These are phyloP conservation scores for Alopecurus myosuroides DNA, from an alignment of 176 grass and related monocot genomes.

Conservation along the genomic window DNA sequence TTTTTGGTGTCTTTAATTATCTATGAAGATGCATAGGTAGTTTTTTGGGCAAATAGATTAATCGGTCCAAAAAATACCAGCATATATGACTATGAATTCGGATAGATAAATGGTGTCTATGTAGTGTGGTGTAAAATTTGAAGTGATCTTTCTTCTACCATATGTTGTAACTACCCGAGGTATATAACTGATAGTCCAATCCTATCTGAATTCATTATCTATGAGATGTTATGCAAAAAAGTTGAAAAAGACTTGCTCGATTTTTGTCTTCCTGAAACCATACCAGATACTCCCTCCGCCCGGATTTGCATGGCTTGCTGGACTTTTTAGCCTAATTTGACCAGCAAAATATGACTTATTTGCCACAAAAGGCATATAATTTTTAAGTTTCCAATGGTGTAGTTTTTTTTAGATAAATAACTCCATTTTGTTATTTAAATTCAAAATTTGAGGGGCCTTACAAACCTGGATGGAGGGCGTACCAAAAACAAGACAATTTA, in stretches of 20 bases:
- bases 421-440: neutral
- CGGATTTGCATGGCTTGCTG: neutral
- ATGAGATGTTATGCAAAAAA: constrained; percentile 4
- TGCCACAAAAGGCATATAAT: neutral
- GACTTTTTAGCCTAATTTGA: neutral
- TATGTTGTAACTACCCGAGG: neutral
- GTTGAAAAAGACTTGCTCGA: neutral
- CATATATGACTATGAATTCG: neutral
- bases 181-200: neutral
- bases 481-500: neutral
- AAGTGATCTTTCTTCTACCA: neutral
- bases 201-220: neutral
- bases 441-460: neutral
- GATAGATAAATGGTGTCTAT: neutral
- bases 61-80: neutral
- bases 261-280: neutral
- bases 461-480: neutral
- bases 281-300: neutral
- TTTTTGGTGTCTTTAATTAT: neutral
- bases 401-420: neutral
- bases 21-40: neutral
- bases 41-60: neutral
- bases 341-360: neutral
- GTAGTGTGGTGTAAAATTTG: neutral
- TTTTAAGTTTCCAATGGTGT: neutral